Conservation (phyloP, 441 rosid species). For the Eruca vesicaria region DNA sequence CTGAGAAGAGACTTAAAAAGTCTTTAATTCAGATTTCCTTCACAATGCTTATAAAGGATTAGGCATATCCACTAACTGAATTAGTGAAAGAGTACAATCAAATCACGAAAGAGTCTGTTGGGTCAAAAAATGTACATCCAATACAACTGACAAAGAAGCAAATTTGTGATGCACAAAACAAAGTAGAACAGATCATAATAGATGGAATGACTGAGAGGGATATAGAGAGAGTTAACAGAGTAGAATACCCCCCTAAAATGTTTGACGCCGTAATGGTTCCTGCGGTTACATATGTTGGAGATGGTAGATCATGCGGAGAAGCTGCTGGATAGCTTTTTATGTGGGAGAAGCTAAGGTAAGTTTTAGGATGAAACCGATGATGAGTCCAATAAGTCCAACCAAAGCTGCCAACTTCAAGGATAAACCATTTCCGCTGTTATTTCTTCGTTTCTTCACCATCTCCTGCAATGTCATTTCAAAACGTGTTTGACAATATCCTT, state of each 20-base stretch:
- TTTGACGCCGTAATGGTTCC: background rate
- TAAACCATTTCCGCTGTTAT: constrained; percentile 49
- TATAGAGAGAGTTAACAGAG: constrained; percentile 1
- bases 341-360: constrained; percentile 60
- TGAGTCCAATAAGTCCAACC: constrained; percentile 77
- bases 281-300: background rate
- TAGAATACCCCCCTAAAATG: background rate
- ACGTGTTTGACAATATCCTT: background rate
- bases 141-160: constrained; percentile 11
- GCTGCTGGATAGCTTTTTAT: background rate
- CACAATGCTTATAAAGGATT: background rate
- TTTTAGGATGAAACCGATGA: constrained; percentile 82
- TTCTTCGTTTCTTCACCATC: constrained; percentile 66
- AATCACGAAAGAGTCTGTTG: constrained; percentile 13
- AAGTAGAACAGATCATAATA: background rate
- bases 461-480: constrained; percentile 46
- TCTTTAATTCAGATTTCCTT: background rate
- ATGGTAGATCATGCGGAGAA: constrained; percentile 22
- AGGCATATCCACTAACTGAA: background rate
- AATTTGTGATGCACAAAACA: constrained; percentile 18
- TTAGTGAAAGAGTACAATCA: background rate
- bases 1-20: background rate
- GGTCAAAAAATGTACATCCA: constrained; percentile 33
- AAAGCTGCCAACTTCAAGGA: constrained; percentile 74
- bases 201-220: background rate